Evolutionary conservation across 2,329 filamentous ascomycete genomes (phyloP), one percentile per base, ranked within the genome.

Genomic region (Lachnellula cervina): DNA sequence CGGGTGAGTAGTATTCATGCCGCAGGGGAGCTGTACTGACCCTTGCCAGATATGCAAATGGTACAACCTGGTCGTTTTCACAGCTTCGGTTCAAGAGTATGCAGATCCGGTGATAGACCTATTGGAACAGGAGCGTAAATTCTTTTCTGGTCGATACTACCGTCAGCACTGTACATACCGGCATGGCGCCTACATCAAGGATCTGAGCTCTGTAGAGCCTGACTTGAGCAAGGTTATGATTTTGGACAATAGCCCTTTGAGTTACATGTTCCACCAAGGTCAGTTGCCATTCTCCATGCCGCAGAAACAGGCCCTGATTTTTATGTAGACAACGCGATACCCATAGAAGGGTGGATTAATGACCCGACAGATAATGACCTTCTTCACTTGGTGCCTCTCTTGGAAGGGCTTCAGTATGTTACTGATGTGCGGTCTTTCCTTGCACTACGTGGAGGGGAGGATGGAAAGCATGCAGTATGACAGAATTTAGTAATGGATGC

Each of bases 191-290:
- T 99, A 97, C 70, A 97, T 99, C 78, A 99, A 99, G 73, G 94
- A 99, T 73, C 78, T 99, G 55, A 94, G 90, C 71, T 90, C 90
- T 54, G 91, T 99, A 43, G 94, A 99, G 78, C 92, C 94, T 17
- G 94, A 99, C 71, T 77, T 99, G 68, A 97, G 92, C 75, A 95
- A 91, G 74, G 94, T 99, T 58, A 96, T 97, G 88, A 99, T 99
- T 71, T 78, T 99, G 73, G 94, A 99, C 76, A 99, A 99, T 70
- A 97, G 91, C 72, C 94, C 94, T 54, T 83, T 97, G 77, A 97
- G 92, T 76, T 99, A 97, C 75, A 89, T 97, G 75, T 97, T 97
- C 74, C 93, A 97, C 70, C 91, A 96, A 86, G 93, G 94, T 94
- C 76, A 69, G 82, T 70, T 43, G 42, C 54, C 28, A 53, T 35